Evolutionary conservation across 805 yeast species (phyloP), one percentile per base, ranked within the genome.

Genomic region (Naumovozyma baii): DNA sequence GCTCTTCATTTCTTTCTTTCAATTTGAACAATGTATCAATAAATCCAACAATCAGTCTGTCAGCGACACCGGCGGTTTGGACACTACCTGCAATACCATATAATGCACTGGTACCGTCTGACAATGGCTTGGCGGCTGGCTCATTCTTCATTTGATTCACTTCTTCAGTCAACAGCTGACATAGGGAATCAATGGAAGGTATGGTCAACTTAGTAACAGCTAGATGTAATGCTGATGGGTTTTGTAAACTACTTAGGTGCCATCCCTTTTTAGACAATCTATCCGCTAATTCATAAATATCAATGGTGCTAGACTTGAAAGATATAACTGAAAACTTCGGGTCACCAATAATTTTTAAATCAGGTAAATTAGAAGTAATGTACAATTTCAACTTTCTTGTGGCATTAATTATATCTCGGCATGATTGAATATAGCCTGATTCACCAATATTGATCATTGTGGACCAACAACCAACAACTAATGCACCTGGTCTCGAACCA

Each of bases 391-490:
- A 64, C 39, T 64, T 61, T 54, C 75, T 69, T 2, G 94, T 77
- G 3, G 88, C 75, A 5, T 61, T 49, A 5, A 87, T 76, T 37
- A 90, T 88, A 10, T 74, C 77, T 40, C 59, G 62, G 46, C 95
- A 80, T 2, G 80, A 71, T 44, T 78, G 57, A 4, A 61, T 68
- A 59, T 90, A 90, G 1, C 97, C 97, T n/a, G 75, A 74, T 40
- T 75, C 77, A 31, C 98, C 98, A 40, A 88, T 69, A 46, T 72
- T 70, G 34, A 90, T 64, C 72, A 90, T 64, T 0, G 96, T 87
- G 0, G 96, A 94, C 96, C 97, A 92, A 60, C 97, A 88, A 0
- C 96, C 97, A n/a, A 83, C 97, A 71, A 87, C 83, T 28, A 90
- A 67, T 0, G 97, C 96, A 36, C 98, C 98, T 0, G 97, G 97